Evolutionary conservation across 2,329 filamentous ascomycete species (phyloP).

Genomic region (Arthrobotrys sphaeroides): DNA sequence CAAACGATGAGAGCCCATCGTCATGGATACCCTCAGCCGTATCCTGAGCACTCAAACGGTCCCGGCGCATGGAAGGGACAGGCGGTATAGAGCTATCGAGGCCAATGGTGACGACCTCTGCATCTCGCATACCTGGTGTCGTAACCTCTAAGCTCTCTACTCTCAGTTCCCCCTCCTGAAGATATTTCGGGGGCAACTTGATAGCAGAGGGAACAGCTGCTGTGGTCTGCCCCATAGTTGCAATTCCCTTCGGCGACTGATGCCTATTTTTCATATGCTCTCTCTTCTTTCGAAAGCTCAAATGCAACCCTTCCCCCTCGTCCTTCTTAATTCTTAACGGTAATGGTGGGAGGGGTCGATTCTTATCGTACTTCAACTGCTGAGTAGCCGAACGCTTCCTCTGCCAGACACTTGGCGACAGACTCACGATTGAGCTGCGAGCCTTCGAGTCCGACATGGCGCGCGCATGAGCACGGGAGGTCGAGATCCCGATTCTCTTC

Average conservation of each 20-base stretch:
- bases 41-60: not conserved
- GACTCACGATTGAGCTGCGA: not conserved
- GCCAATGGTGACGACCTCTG: slow-evolving; percentile 40
- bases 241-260: not conserved
- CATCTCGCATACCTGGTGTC: slow-evolving; percentile 35
- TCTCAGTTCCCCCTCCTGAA: not conserved
- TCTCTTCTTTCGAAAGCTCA: slow-evolving; percentile 27
- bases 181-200: not conserved
- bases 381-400: not conserved
- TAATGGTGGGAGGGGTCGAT: slow-evolving; percentile 38
- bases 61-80: not conserved
- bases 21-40: not conserved
- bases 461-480: not conserved
- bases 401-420: not conserved
- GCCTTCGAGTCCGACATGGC: not conserved
- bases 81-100: not conserved
- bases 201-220: slow-evolving; percentile 1
- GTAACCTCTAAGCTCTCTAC: slow-evolving; percentile 7
- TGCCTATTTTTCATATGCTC: slow-evolving; percentile 6
- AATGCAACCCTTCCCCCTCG: not conserved
- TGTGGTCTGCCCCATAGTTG: too few species aligned
- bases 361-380: slow-evolving; percentile 27
- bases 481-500: not conserved
- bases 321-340: slow-evolving; percentile 17
- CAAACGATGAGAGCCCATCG: not conserved